Evolutionary conservation across 2,329 filamentous ascomycete species (phyloP), one percentile per base, ranked within the genome.

Genomic region (Fusarium concolor): DNA sequence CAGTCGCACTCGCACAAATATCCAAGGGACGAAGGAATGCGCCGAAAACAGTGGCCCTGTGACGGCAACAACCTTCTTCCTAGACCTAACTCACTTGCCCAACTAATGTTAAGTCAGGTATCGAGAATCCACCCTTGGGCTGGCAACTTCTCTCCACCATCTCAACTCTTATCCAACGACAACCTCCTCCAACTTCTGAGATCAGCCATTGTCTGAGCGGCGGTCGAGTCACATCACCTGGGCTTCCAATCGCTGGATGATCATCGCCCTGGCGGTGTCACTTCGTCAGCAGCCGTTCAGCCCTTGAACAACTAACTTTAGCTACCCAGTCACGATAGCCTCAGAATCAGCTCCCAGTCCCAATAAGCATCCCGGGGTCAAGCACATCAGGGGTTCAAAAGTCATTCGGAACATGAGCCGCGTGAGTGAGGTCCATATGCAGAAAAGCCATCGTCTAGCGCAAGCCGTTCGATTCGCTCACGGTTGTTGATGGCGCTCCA

Each of bases 401-500:
- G 47, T 67, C 62, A 62, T 63, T 56, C 60, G 65, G 60, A 51
- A 49, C 38, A 53, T 54, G 47, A 66, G 47, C 60, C 47, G 62
- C 47, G 47, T 35, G 54, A 66, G 49, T 39, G 45, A 54, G 44
- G 50, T 39, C 62, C 50, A 63, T 67, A 59, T 49, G 39, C 43
- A 56, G 55, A 67, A 72, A 71, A 69, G 65, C 69, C 69, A 71
- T 72, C 49, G 56, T 52, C 68, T 74, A 74, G 71, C 68, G 71
- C 56, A 67, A 56, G 46, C 51, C 41, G 45, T 51, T 68, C 71
- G 71, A 74, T 74, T 74, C 71, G 71, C 62, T 69, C 58, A 67
- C 68, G 62, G 37, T 54, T 54, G 33, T 57, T 52, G 39, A 60
- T 49, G 41, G 45, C 52, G 66, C 59, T 71, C 75, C 57, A 76